phyloP scores from a whole-genome alignment of 1,284 basidiomycete species.

The Apiotrichum laibachii region DNA sequence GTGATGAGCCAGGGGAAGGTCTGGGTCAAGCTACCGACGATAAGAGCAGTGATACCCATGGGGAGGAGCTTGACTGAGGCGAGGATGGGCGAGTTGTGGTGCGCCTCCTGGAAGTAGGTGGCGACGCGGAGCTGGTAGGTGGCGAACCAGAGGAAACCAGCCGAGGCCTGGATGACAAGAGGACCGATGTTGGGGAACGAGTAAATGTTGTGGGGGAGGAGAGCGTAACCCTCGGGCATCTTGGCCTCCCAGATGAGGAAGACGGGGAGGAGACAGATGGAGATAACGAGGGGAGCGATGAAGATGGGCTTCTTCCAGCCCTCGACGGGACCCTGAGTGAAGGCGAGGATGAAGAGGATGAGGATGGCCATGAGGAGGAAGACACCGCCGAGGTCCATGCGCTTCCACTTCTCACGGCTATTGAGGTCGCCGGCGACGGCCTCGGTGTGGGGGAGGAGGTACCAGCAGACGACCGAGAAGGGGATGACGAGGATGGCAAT shows the following conservation, averaged over 20 bases:
- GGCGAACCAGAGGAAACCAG: slow-evolving; percentile 32
- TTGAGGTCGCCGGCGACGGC: slow-evolving; percentile 43
- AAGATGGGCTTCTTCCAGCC: slow-evolving; percentile 47
- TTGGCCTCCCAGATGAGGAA: slow-evolving; percentile 34
- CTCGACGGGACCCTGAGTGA: slow-evolving; percentile 41
- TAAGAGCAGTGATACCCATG: slow-evolving; percentile 44
- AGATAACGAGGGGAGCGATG: slow-evolving; percentile 44
- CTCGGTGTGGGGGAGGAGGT: slow-evolving; percentile 40
- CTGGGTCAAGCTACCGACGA: slow-evolving; percentile 40
- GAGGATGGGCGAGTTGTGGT: slow-evolving; percentile 42
- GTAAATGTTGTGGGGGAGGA: slow-evolving; percentile 49
- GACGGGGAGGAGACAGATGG: slow-evolving; percentile 19
- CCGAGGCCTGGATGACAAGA: slow-evolving; percentile 42
- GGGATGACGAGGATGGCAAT: slow-evolving; percentile 39
- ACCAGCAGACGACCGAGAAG: slow-evolving; percentile 37
- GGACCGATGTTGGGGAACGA: slow-evolving; percentile 47
- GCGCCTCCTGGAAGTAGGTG: slow-evolving; percentile 46
- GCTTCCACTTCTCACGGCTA: slow-evolving; percentile 43
- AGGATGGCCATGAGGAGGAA: slow-evolving; percentile 37
- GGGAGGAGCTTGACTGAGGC: slow-evolving; percentile 45
- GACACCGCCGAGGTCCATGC: slow-evolving; percentile 49
- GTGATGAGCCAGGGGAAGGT: slow-evolving; percentile 40
- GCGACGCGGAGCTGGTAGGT: slow-evolving; percentile 45
- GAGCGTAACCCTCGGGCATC: slow-evolving; percentile 39
- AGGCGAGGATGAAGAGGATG: slow-evolving; percentile 47